Conservation (phyloP, 768 basidiomycete genomes). For the Ramaria rubella region DNA sequence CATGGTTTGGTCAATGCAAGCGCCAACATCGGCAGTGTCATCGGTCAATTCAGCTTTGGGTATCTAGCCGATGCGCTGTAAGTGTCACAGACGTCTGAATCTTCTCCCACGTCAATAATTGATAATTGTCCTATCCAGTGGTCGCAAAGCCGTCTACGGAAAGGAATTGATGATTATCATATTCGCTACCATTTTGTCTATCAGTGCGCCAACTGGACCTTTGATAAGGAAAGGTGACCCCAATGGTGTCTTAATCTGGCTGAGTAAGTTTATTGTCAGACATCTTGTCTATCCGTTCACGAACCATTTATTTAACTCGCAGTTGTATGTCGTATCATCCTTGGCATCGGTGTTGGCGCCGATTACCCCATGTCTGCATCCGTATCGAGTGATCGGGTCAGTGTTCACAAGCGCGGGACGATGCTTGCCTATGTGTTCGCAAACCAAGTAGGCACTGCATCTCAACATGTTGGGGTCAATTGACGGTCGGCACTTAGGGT, state of each 20-base stretch:
- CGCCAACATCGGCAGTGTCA: conserved; percentile 68
- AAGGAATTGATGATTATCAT: conserved; percentile 80
- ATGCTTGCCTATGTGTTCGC: conserved; percentile 74
- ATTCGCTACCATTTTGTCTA: conserved; percentile 62
- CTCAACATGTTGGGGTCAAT: neutral
- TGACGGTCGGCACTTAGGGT: conserved; percentile 37
- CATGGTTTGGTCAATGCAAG: conserved; percentile 60
- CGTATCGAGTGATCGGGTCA: conserved; percentile 59
- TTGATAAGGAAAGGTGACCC: conserved; percentile 22
- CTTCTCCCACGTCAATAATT: neutral
- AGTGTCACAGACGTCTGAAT: neutral
- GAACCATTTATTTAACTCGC: neutral
- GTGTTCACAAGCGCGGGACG: conserved; percentile 59
- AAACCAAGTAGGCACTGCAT: conserved; percentile 25
- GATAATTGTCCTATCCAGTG: conserved; percentile 19
- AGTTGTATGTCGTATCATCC: conserved; percentile 58
- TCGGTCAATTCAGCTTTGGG: conserved; percentile 64
- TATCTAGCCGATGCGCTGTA: conserved; percentile 17
- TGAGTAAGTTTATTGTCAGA: conserved; percentile 30
- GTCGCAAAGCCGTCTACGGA: conserved; percentile 67
- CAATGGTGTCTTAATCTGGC: conserved; percentile 49
- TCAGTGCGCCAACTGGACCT: conserved; percentile 57
- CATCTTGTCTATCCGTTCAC: neutral
- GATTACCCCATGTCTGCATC: conserved; percentile 77
- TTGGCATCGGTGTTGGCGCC: conserved; percentile 74